A percentile compares a stretch with the other conserved stretches of the same genome.
Evolutionary conservation across 805 yeast genomes (phyloP).

Genomic region (Candida tibetensis): DNA sequence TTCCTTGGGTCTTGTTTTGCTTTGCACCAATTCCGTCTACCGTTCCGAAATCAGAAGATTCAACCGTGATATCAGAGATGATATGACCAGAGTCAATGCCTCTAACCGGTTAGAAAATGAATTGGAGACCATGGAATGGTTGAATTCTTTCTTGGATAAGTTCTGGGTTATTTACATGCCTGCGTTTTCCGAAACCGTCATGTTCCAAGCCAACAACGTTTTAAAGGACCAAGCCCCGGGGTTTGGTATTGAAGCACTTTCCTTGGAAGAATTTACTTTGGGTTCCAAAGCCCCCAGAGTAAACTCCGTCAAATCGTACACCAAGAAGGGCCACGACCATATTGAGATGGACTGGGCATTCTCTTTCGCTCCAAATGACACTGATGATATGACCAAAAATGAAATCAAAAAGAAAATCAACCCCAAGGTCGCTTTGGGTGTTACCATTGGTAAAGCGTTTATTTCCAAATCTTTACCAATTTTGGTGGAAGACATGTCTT

Average conservation of each 20-base stretch:
- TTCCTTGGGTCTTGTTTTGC: constrained; percentile 56
- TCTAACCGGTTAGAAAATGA: constrained; percentile 59
- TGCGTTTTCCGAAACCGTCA: constrained; percentile 71
- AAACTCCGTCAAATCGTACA: constrained; percentile 67
- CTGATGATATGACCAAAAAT: constrained; percentile 77
- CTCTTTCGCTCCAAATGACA: constrained; percentile 77
- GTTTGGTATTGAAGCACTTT: constrained; percentile 71
- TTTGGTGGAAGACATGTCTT: constrained; percentile 76
- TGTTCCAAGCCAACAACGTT: constrained; percentile 63
- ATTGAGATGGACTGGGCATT: constrained; percentile 86
- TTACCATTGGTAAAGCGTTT: constrained; percentile 76
- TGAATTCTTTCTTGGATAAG: constrained; percentile 71
- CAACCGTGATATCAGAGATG: constrained; percentile 72
- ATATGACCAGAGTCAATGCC: constrained; percentile 64
- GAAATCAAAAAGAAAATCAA: constrained; percentile 68
- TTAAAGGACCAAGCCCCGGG: constrained; percentile 77
- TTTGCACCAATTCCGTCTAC: constrained; percentile 64
- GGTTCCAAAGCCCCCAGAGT: constrained; percentile 81
- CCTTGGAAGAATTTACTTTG: constrained; percentile 73
- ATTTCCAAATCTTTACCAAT: constrained; percentile 75
- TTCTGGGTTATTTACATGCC: constrained; percentile 92
- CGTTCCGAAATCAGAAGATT: constrained; percentile 73
- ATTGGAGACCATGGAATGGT: constrained; percentile 77
- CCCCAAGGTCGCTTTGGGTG: constrained; percentile 80
- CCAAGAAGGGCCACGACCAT: constrained; percentile 62